Percentiles rank a stretch among this genome's conserved stretches.
These are phyloP conservation scores for Zea mays DNA, from an alignment of 176 grass and related monocot species.

Conservation along the genomic window Zm-B73-REFERENCE-NAM-5.0 NC_050103.1:151516001-151516500, in stretches of 20 bases:
- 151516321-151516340: conserved; percentile 58
- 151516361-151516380: conserved; percentile 32
- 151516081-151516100: neutral
- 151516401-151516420: neutral
- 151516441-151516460: conserved; percentile 27
- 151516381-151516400: neutral
- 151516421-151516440: neutral
- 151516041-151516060: neutral
- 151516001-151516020: conserved; percentile 1
- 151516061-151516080: neutral
- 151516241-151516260: neutral
- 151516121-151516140: neutral
- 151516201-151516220: conserved; percentile 23
- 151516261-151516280: conserved; percentile 50
- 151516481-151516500: too few species aligned
- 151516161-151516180: neutral
- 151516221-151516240: neutral
- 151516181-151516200: conserved; percentile 27
- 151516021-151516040: neutral
- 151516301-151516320: conserved; percentile 87
- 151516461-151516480: too few species aligned
- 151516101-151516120: neutral
- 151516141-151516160: neutral
- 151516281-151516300: conserved; percentile 93
- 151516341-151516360: conserved; percentile 37